Percentiles rank a stretch among this genome's conserved stretches.
These are phyloP conservation scores for Globisporangium nodosum DNA, from an alignment of 352 stramenopile genomes.

Conservation along the genomic window DNA sequence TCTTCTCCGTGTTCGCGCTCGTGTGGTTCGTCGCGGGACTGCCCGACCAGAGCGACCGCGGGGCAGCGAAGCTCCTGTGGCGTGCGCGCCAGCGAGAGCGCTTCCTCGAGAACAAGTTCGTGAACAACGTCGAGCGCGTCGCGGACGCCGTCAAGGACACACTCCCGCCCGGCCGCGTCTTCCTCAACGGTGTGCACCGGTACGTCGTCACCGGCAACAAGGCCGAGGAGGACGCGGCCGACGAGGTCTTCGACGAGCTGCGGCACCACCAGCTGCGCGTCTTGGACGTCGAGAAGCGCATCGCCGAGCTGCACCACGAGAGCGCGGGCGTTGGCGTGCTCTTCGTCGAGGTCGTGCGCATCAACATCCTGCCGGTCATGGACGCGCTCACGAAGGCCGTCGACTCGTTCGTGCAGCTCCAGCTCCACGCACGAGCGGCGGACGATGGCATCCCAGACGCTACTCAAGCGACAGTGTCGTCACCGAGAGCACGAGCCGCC, in stretches of 20 bases:
- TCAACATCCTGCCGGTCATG: slow-evolving; percentile 66
- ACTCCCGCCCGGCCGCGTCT: slow-evolving; percentile 44
- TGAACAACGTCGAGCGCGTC: slow-evolving; percentile 41
- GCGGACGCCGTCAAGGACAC: slow-evolving; percentile 19
- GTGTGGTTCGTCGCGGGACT: slow-evolving; percentile 23
- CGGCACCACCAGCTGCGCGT: slow-evolving; percentile 26
- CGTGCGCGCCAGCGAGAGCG: slow-evolving; percentile 15
- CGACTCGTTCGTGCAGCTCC: slow-evolving; percentile 53
- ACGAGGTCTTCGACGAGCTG: slow-evolving; percentile 67
- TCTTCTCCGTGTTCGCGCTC: slow-evolving; percentile 32
- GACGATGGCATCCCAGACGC: slow-evolving; percentile 6
- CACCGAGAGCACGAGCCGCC: not conserved
- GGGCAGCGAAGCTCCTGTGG: slow-evolving; percentile 21
- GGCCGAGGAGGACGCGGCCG: slow-evolving; percentile 55
- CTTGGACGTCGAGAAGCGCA: slow-evolving; percentile 35
- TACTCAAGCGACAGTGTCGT: slow-evolving; percentile 3
- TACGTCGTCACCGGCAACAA: slow-evolving; percentile 72
- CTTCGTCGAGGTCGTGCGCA: slow-evolving; percentile 47
- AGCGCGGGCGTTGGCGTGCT: slow-evolving; percentile 30
- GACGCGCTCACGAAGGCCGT: slow-evolving; percentile 43
- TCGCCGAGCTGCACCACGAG: slow-evolving; percentile 22
- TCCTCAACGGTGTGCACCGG: slow-evolving; percentile 63
- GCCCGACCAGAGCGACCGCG: slow-evolving; percentile 33
- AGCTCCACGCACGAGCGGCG: slow-evolving; percentile 13
- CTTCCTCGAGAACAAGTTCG: slow-evolving; percentile 58